Base-by-base conservation (phyloP, 2,329 filamentous ascomycete genomes). In the Xylariomycetidae sp. region DNA sequence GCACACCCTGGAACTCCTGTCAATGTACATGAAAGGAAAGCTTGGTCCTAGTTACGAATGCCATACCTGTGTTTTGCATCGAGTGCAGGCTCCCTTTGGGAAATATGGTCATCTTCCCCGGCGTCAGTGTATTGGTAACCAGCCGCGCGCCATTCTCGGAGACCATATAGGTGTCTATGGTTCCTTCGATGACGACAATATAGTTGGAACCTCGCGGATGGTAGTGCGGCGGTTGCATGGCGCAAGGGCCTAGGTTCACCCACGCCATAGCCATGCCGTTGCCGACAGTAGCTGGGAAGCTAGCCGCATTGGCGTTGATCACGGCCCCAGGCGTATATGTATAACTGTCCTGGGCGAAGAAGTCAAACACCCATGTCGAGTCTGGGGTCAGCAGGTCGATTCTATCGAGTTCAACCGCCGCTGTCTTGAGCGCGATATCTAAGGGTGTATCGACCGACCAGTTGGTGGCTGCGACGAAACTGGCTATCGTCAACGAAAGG, bases 151-250 rank as follows among this genome's bases (percentile, higher is more conserved):
- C 28, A 19, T 36, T 36, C 33, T 36, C 28, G 20, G 33, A 6
- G 6, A 31, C 20, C 33, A 31, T 36, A 16, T 31, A 36, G 22
- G 33, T 36, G 13, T 30, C 13, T 8, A 36, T 16, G 15, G 13
- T 19, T 8, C 27, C 28, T 6, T 27, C 20, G 6, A 36, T 22
- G 10, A 23, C 12, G 15, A 27, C 22, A 16, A 36, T 36, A 22
- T 36, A 31, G 28, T 31, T 36, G 19, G 33, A 30, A 5, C 27
- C 33, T 14, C 33, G 18, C 2, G 33, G 33, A 31, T 36, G 33
- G 27, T 36, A 36, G 28, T 36, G 28, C 3, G 33, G 33, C 20
- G 33, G 17, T 17, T 36, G 33, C 27, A 30, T 36, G 16, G 27
- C 33, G 23, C 33, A 36, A 10, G 28, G 33, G 6, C 33, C 33